Evolutionary conservation across 1,284 basidiomycete species (phyloP).

Genomic region (Boletellus dicymbophilus): DNA sequence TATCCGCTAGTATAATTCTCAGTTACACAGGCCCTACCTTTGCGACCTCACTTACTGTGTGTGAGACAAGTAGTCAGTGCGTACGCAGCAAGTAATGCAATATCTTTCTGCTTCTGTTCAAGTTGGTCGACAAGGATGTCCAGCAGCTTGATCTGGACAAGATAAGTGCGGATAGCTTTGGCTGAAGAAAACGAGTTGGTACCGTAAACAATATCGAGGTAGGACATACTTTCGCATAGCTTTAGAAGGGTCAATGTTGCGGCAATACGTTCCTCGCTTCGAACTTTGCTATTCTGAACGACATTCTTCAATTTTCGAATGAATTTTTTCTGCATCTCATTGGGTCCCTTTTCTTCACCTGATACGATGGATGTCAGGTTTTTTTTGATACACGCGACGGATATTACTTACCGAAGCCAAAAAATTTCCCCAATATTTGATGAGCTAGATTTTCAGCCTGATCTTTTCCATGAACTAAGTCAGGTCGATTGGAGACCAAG

Average conservation of each 20-base stretch:
- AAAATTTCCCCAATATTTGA: neutral
- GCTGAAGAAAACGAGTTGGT: neutral
- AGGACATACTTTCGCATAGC: neutral
- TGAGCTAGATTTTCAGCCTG: too few species aligned
- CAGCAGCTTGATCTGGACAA: neutral
- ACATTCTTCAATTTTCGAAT: neutral
- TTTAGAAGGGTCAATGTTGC: neutral
- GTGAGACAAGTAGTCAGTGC: too few species aligned
- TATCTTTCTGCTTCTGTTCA: too few species aligned
- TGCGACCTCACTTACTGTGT: too few species aligned
- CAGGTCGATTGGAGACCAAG: too few species aligned
- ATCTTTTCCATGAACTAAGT: too few species aligned
- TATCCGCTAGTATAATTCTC: too few species aligned
- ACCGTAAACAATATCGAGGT: neutral
- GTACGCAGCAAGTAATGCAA: too few species aligned
- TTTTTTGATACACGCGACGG: too few species aligned
- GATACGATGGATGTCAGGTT: too few species aligned
- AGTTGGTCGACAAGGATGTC: too few species aligned
- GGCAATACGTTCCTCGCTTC: neutral
- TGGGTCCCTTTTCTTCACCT: neutral
- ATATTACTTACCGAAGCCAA: neutral
- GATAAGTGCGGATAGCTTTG: neutral
- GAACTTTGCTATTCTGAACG: neutral
- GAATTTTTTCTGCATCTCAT: neutral
- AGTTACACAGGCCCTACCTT: too few species aligned